Evolutionary conservation across 2,329 filamentous ascomycete genomes (phyloP).

Genomic region (Xylariaceae sp.): DNA sequence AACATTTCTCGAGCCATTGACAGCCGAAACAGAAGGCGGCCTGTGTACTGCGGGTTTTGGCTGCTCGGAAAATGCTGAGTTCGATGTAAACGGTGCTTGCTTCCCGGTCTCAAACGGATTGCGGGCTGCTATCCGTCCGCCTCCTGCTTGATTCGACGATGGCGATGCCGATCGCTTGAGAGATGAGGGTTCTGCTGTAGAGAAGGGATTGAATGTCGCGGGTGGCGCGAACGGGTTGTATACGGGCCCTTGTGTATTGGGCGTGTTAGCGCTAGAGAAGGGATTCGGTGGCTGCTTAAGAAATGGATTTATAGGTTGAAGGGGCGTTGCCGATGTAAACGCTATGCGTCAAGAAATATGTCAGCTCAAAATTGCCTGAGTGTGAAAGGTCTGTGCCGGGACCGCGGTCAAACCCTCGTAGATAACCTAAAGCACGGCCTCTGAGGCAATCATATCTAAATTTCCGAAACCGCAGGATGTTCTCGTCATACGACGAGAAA

Average conservation of each 20-base stretch:
- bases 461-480: not conserved
- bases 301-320: conserved; percentile 25
- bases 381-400: not conserved
- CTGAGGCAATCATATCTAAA: not conserved
- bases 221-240: conserved; percentile 13
- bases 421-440: not conserved
- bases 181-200: conserved; percentile 1
- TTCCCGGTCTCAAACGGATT: conserved; percentile 19
- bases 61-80: conserved; percentile 2
- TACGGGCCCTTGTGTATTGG: conserved; percentile 4
- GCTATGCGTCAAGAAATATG: conserved; percentile 25
- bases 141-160: conserved; percentile 14
- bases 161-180: conserved; percentile 14
- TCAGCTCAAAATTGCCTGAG: conserved; percentile 13
- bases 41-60: not conserved
- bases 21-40: not conserved
- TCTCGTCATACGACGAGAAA: not conserved
- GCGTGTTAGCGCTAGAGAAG: conserved; percentile 16
- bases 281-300: conserved; percentile 22
- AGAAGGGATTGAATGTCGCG: conserved; percentile 10
- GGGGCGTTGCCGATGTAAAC: conserved; percentile 20
- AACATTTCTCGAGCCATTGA: conserved; percentile 12
- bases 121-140: not conserved
- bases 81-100: not conserved
- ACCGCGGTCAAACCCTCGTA: not conserved